A percentile compares a stretch with the other conserved stretches of the same genome.
These are phyloP conservation scores for Colletotrichum orchidophilum DNA, from an alignment of 2,329 filamentous ascomycete species.

Conservation along the genomic window DNA sequence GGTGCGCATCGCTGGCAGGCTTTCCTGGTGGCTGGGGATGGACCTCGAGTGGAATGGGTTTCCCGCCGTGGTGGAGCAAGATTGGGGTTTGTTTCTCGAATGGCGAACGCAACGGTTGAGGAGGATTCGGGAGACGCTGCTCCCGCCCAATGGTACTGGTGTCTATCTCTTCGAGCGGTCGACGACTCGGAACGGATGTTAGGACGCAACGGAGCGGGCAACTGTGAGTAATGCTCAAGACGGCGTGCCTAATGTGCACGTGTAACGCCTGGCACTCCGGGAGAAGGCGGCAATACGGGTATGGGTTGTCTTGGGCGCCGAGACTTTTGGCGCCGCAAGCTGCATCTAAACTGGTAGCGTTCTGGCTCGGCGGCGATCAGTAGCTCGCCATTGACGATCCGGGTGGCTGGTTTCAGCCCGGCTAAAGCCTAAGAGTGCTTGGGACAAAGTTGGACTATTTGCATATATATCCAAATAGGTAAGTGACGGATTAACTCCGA, in stretches of 20 bases:
- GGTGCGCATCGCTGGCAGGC: slow-evolving; percentile 12
- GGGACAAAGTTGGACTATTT: background rate
- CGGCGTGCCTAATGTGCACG: background rate
- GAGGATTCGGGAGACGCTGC: background rate
- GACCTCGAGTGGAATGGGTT: slow-evolving; percentile 14
- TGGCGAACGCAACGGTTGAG: slow-evolving; percentile 3
- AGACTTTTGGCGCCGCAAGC: slow-evolving; percentile 4
- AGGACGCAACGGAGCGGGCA: background rate
- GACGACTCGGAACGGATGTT: background rate
- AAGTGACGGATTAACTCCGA: background rate
- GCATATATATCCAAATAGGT: background rate
- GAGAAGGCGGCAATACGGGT: background rate
- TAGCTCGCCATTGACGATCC: background rate
- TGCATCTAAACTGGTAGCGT: background rate
- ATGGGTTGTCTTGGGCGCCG: background rate
- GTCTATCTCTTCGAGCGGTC: background rate
- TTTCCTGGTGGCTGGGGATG: slow-evolving; percentile 24
- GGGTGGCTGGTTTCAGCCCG: slow-evolving; percentile 9
- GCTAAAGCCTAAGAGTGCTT: background rate
- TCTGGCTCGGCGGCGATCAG: background rate
- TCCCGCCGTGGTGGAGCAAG: slow-evolving; percentile 21
- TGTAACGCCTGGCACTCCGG: background rate
- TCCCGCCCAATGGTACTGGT: slow-evolving; percentile 7
- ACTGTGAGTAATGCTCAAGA: background rate
- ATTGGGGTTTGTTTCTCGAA: background rate